Evolutionary conservation across 1,139 yeast genomes (phyloP), one percentile per base, ranked within the genome.

Genomic region (Diutina mesorugosa): DNA sequence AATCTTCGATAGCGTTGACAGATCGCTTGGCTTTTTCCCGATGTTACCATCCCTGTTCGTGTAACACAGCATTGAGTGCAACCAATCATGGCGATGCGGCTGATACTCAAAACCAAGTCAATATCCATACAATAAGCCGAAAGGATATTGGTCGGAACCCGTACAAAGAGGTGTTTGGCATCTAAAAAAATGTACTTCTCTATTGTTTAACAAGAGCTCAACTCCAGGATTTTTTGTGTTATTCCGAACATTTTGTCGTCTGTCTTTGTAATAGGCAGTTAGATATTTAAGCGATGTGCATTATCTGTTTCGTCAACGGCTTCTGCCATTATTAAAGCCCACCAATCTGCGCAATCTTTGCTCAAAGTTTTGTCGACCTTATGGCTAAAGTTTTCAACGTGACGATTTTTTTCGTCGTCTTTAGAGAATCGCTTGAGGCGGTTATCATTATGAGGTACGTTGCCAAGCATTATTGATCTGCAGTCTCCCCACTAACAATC

Each of bases 351-450:
- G 41, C 10, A 35, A 10, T 35, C 14, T 35, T 12, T 35, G 6
- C 41, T 12, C 41, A 35, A 35, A 35, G n/a, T 35, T 12, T 5
- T 5, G 14, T 12, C 14, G 14, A 10, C 41, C 41, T 10, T 35
- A 35, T 35, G 41, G 41, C 41, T 35, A 62, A 70, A 67, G 81
- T 80, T 55, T 80, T 80, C 65, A 80, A 78, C 69, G 83, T 84
- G 41, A 90, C 85, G 72, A 90, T 89, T 59, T 90, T 90, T 77
- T 90, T 90, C 72, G 89, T 90, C 63, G 90, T 89, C 58, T 79
- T 90, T 60, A 74, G 97, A 66, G 97, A 90, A 71, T 85, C 95
- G 56, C 72, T 90, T 61, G 97, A 90, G 72, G 88, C 96, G 66
- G 85, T 90, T 7, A 32, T 32, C 8, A 32, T 50, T 16, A 32